phyloP scores from a whole-genome alignment of 495 filamentous ascomycete species.

The Aspergillus nidulans region DNA sequence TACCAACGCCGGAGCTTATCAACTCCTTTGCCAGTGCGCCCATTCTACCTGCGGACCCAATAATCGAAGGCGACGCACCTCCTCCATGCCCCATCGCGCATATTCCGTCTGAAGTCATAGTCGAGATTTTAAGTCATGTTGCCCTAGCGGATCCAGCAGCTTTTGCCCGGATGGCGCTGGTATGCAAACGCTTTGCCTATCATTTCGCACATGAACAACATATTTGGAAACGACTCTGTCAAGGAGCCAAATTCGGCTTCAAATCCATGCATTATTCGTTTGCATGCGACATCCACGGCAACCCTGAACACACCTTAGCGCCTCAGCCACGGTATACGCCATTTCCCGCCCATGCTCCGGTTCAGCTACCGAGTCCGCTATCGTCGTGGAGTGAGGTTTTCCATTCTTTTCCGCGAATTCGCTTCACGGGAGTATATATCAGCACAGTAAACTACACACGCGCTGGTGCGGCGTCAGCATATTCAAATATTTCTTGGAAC shows the following conservation, averaged over 20 bases:
- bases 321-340: conserved; percentile 33
- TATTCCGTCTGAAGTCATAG: conserved; percentile 78
- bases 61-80: conserved; percentile 59
- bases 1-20: conserved; percentile 67
- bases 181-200: conserved; percentile 84
- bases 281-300: conserved; percentile 58
- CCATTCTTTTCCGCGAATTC: conserved; percentile 74
- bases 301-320: conserved; percentile 43
- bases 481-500: conserved; percentile 61
- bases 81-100: conserved; percentile 73
- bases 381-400: conserved; percentile 61
- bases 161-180: conserved; percentile 72
- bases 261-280: conserved; percentile 80
- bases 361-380: conserved; percentile 36
- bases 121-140: conserved; percentile 65
- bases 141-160: conserved; percentile 74
- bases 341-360: conserved; percentile 29
- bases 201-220: conserved; percentile 77
- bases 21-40: conserved; percentile 61
- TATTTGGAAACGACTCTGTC: conserved; percentile 81
- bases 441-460: conserved; percentile 92
- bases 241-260: conserved; percentile 70
- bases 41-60: conserved; percentile 55
- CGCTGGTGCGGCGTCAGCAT: conserved; percentile 59
- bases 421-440: conserved; percentile 94